Conservation (phyloP, 306 rosid species). For the Arachis stenosperma region DNA sequence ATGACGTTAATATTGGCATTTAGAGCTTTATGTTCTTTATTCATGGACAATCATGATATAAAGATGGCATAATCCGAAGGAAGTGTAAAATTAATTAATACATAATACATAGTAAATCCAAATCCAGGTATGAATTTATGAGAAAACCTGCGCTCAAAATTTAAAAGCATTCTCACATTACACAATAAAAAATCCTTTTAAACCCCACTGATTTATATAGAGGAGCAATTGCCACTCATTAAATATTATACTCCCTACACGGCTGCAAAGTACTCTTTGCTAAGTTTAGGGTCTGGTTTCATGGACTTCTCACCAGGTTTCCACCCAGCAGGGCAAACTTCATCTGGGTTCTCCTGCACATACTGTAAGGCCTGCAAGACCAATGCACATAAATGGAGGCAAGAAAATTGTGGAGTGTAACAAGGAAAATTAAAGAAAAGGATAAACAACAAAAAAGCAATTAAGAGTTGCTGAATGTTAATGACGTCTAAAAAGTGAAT, state of each 20-base stretch:
- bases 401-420: slow-evolving; percentile 16
- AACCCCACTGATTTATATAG: slow-evolving; percentile 43
- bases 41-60: slow-evolving; percentile 9
- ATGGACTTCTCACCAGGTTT: slow-evolving; percentile 99
- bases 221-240: slow-evolving; percentile 35
- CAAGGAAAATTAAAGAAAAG: neutral
- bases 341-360: slow-evolving; percentile 97
- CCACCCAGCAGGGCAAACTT: slow-evolving; percentile 99
- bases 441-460: neutral
- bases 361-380: slow-evolving; percentile 86
- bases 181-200: slow-evolving; percentile 51
- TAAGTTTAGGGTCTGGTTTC: slow-evolving; percentile 98
- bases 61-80: slow-evolving; percentile 10
- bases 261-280: slow-evolving; percentile 94
- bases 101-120: slow-evolving; percentile 39
- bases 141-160: slow-evolving; percentile 20
- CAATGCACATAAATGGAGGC: slow-evolving; percentile 5
- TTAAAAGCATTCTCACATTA: slow-evolving; percentile 26
- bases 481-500: slow-evolving; percentile 4
- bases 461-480: slow-evolving; percentile 2
- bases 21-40: neutral
- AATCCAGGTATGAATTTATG: slow-evolving; percentile 35
- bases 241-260: slow-evolving; percentile 45
- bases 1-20: neutral
- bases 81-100: slow-evolving; percentile 10